Evolutionary conservation across 169 alveolate species (phyloP), one percentile per base, ranked within the genome.

Genomic region (Eimeria sp.): DNA sequence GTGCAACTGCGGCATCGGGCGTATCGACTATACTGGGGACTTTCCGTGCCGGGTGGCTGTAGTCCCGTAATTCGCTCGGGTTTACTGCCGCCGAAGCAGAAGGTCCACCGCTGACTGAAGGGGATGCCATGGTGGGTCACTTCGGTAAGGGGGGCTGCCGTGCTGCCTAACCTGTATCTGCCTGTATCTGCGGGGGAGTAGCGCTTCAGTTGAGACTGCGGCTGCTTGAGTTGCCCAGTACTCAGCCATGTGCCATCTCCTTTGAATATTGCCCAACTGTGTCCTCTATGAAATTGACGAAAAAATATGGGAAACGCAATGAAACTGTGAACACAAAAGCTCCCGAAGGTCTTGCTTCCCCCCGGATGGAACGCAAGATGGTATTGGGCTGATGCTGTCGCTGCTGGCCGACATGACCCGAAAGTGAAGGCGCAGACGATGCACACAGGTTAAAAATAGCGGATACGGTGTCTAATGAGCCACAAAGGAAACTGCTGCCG

Each of bases 71-170:
- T n/a, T 22, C 67, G 13, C 88, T 47, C 88, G n/a, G 16, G 45
- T 22, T 78, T 5, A 49, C 30, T 25, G 67, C 47, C 11, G n/a
- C 88, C 49, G 88, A 27, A 1, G 67, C 65, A 25, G 67, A 45
- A 78, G 45, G 88, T 22, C 11, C 88, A 47, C 11, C 67, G 6
- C 49, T 51, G n/a, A 67, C 47, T n/a, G 70, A 43, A 78, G 65
- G 40, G 25, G 88, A 45, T 49, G 88, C 88, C 88, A 78, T 78
- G 67, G 67, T n/a, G 67, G 88, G 43, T 34, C 40, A 34, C 3
- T 78, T 13, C 43, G 34, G 45, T 7, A 10, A 27, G 47, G 45
- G 49, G 27, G 9, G 40, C 6, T 25, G 47, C n/a, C 45, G n/a
- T 22, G 6, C 4, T 49, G 65, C 20, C 14, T 6, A 47, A 20